Percentiles rank a stretch among this genome's conserved stretches.
Conservation (phyloP, 202 grass and related monocot genomes). For the Cymbopogon flexuosus region DNA sequence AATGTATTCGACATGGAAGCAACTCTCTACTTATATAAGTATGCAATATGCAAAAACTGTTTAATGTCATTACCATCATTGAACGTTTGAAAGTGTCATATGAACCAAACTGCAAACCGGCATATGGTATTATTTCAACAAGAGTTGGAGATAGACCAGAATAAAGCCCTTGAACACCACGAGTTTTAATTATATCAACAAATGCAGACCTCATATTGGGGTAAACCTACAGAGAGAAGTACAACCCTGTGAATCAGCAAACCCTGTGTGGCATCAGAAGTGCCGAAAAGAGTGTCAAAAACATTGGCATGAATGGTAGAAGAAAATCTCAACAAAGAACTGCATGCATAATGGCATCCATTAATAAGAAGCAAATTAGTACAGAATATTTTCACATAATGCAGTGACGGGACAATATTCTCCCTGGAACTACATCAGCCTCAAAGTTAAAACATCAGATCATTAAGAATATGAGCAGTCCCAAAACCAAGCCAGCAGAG, state of each 20-base stretch:
- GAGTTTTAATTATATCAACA: conserved; percentile 61
- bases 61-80: conserved; percentile 67
- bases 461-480: not conserved
- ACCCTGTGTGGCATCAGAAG: not conserved
- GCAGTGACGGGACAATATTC: not conserved
- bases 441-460: not conserved
- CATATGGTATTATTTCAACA: conserved; percentile 97
- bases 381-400: not conserved
- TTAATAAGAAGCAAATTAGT: not conserved
- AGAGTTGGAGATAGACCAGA: conserved; percentile 72
- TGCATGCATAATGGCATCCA: not conserved
- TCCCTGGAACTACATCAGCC: not conserved
- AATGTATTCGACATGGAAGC: not conserved
- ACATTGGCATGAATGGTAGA: not conserved
- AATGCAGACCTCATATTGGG: conserved; percentile 83
- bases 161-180: conserved; percentile 84
- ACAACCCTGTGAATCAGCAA: conserved; percentile 21
- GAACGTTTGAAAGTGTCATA: conserved; percentile 93
- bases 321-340: not conserved
- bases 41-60: not conserved
- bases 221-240: conserved; percentile 60
- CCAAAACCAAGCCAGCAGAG: not conserved
- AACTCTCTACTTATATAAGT: not conserved
- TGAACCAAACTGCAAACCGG: conserved; percentile 88
- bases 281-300: not conserved